These are phyloP conservation scores for Termitomyces sp. DNA, from an alignment of 768 basidiomycete species.

Conservation along the genomic window DNA sequence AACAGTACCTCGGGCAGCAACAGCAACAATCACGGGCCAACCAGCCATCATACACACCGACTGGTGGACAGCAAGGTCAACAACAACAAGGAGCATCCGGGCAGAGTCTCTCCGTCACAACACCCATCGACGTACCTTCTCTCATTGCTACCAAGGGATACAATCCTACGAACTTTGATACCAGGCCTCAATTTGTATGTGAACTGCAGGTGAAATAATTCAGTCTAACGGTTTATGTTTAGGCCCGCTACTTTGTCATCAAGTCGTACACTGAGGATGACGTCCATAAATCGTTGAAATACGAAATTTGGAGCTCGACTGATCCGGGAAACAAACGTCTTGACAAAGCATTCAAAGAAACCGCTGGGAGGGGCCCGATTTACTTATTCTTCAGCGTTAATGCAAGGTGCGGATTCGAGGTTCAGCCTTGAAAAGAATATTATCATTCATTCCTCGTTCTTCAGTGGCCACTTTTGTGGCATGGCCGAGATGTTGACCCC, in stretches of 20 bases:
- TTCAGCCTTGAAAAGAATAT: background rate
- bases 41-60: conserved; percentile 29
- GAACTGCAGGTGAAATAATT: background rate
- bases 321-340: conserved; percentile 96
- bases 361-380: conserved; percentile 86
- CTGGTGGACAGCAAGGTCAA: conserved; percentile 16
- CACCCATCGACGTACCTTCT: conserved; percentile 83
- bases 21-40: conserved; percentile 40
- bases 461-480: conserved; percentile 94
- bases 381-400: conserved; percentile 99
- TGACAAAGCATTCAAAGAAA: conserved; percentile 96
- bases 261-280: conserved; percentile 99
- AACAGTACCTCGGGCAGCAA: conserved; percentile 54
- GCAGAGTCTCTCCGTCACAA: conserved; percentile 48
- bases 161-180: conserved; percentile 83
- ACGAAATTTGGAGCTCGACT: conserved; percentile 97
- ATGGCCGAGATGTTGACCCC: conserved; percentile 98
- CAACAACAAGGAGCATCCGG: conserved; percentile 19
- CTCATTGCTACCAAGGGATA: conserved; percentile 87
- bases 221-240: conserved; percentile 3
- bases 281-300: conserved; percentile 96
- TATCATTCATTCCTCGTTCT: conserved; percentile 1
- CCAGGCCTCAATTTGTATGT: conserved; percentile 71
- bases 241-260: conserved; percentile 96
- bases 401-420: conserved; percentile 50